Evolutionary conservation across 1,284 basidiomycete species (phyloP), one percentile per base, ranked within the genome.

Genomic region (Trametes polyzona): DNA sequence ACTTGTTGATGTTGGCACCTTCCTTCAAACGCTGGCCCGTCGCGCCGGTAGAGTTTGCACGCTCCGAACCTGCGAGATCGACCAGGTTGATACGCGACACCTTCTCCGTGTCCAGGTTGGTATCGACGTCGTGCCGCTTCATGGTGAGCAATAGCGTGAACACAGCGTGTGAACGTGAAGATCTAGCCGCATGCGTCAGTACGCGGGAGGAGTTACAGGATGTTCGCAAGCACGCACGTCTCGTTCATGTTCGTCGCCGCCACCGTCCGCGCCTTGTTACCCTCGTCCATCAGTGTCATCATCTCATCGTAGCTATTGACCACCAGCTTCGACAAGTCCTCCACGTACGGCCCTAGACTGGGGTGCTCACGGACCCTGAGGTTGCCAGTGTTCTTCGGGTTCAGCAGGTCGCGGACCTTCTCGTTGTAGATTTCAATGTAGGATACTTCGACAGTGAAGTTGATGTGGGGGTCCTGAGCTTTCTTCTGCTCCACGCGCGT

Each of bases 171-270:
- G 95, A 98, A 68, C 97, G 92, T 9, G 95, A 98, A 5, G 95
- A 98, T 23, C 88, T 91, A 60, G 30, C 8, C 17, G 36, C 21
- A 44, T 44, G 46, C 27, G 39, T 27, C 17, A 42, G 54, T 19
- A 44, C 42, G 46, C 27, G 39, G 24, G 21, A 42, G 54, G n/a
- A 24, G 59, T 33, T 5, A 24, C 8, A 40, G 12, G 5, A 12
- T 16, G 17, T 41, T 44, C 46, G 47, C 29, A 30, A 7, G 37
- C 26, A 77, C 86, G 64, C 69, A 91, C 77, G 97, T 98, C 77
- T 99, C 97, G 76, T 99, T 99, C 97, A 99, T 99, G 75, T 97
- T 94, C 21, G 97, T 99, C 19, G 97, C 96, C 10, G 97, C 97
- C 10, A 99, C 96, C 23, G 96, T 98, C 43, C 96, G 82, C 41